Percentiles rank a stretch among this genome's conserved stretches.
phyloP scores from a whole-genome alignment of 2,329 filamentous ascomycete species.

The Diplodia seriata region DNA sequence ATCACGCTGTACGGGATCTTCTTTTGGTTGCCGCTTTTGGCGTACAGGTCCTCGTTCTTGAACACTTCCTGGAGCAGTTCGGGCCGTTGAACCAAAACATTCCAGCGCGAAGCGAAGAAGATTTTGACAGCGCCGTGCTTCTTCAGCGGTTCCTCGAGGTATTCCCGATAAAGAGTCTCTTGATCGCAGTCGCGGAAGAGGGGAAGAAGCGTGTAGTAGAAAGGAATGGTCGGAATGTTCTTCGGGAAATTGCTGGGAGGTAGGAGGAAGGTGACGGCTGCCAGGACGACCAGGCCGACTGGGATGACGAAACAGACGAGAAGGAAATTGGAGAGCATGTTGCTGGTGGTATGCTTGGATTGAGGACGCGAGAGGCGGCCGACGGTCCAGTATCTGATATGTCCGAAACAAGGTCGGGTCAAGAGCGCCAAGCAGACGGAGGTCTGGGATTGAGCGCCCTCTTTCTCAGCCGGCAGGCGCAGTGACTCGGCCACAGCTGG shows the following conservation, averaged over 20 bases:
- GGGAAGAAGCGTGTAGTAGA: conserved; percentile 54
- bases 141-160: conserved; percentile 50
- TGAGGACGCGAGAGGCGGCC: neutral
- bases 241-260: conserved; percentile 35
- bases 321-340: conserved; percentile 10
- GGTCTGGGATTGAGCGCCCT: conserved; percentile 7
- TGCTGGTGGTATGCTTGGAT: neutral
- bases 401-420: neutral
- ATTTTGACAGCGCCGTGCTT: conserved; percentile 57
- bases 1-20: conserved; percentile 45
- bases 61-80: conserved; percentile 52
- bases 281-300: conserved; percentile 1
- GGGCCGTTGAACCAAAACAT: conserved; percentile 55
- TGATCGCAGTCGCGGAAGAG: conserved; percentile 55
- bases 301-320: neutral
- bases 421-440: neutral
- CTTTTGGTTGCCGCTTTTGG: conserved; percentile 44
- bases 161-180: conserved; percentile 49
- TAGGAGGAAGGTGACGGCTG: conserved; percentile 18
- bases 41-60: conserved; percentile 42
- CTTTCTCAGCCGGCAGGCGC: neutral
- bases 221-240: conserved; percentile 54
- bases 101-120: conserved; percentile 59
- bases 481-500: neutral
- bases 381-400: conserved; percentile 5